phyloP scores from a whole-genome alignment of 768 basidiomycete species.

The Boletus subparvulus region DNA sequence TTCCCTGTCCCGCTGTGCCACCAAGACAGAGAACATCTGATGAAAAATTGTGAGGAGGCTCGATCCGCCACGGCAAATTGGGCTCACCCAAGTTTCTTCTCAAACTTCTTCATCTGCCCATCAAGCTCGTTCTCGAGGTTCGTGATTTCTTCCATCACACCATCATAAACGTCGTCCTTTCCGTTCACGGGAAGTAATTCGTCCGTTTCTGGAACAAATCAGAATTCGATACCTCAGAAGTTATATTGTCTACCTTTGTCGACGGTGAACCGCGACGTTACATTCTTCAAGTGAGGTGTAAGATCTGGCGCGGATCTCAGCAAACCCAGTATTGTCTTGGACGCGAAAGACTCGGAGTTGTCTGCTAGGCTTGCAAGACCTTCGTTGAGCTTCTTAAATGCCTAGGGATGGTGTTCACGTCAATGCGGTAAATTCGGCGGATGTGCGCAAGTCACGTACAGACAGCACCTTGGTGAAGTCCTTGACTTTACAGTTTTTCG shows the following conservation, averaged over 20 bases:
- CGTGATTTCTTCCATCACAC: slow-evolving; percentile 66
- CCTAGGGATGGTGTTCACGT: slow-evolving; percentile 40
- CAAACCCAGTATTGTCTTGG: slow-evolving; percentile 71
- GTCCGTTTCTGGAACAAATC: slow-evolving; percentile 48
- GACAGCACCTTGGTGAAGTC: slow-evolving; percentile 85
- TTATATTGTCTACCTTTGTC: slow-evolving; percentile 52
- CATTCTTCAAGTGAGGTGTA: slow-evolving; percentile 62
- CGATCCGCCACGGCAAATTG: slow-evolving; percentile 3
- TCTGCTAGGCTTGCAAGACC: slow-evolving; percentile 65
- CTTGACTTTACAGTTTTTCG: slow-evolving; percentile 81
- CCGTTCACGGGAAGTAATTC: slow-evolving; percentile 82
- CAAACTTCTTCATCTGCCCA: slow-evolving; percentile 59
- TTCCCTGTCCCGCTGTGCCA: slow-evolving; percentile 83
- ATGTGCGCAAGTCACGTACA: slow-evolving; percentile 41
- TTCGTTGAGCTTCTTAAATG: slow-evolving; percentile 71
- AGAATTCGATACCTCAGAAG: slow-evolving; percentile 18
- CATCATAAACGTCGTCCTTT: slow-evolving; percentile 84
- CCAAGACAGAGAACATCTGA: slow-evolving; percentile 51
- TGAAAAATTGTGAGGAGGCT: slow-evolving; percentile 23
- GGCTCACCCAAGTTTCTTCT: slow-evolving; percentile 64
- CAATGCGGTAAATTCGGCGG: neutral
- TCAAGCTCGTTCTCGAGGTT: slow-evolving; percentile 72
- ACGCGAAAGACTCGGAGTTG: slow-evolving; percentile 70
- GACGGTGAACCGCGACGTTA: slow-evolving; percentile 62
- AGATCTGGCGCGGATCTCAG: slow-evolving; percentile 83